phyloP scores from a whole-genome alignment of 352 stramenopile genomes.

The Globisporangium alternatum region DNA sequence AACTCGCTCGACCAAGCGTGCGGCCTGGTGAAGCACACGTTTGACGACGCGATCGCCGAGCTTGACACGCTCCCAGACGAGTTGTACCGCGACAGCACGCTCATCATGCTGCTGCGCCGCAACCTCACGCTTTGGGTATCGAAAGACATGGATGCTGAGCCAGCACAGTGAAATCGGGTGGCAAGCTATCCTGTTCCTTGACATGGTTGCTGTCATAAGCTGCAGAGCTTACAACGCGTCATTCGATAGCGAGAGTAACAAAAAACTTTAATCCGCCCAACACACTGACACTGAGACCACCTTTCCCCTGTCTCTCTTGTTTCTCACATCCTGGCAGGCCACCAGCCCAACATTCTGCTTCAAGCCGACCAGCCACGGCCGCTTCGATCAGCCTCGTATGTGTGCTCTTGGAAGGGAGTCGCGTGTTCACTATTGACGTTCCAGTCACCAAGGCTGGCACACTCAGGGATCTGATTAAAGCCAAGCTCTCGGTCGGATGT shows the following conservation, averaged over 20 bases:
- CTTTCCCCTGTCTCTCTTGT: no score
- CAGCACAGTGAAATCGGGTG: not conserved
- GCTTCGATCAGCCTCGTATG: not conserved
- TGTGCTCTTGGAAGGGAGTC: not conserved
- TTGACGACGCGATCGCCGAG: slow-evolving; percentile 99
- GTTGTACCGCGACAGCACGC: slow-evolving; percentile 99
- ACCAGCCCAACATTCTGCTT: no score
- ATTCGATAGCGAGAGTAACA: no score
- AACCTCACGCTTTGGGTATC: slow-evolving; percentile 98
- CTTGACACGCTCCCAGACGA: slow-evolving; percentile 99
- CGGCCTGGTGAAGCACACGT: slow-evolving; percentile 95
- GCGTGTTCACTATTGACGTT: not conserved
- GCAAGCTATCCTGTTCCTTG: no score
- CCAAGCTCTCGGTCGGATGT: slow-evolving; percentile 5
- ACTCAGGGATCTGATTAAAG: not conserved
- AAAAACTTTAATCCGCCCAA: no score
- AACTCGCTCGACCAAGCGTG: slow-evolving; percentile 94
- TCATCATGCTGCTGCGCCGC: slow-evolving; percentile 99
- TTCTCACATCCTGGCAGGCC: no score
- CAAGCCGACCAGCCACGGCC: not conserved
- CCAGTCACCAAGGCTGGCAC: not conserved
- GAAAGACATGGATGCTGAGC: slow-evolving; percentile 61
- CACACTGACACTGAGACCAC: no score
- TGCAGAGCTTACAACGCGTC: no score
- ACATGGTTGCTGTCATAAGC: no score